A percentile compares a stretch with the other conserved stretches of the same genome.
Conservation (phyloP, 2,329 filamentous ascomycete genomes). For the Neospermospora avenae region DNA sequence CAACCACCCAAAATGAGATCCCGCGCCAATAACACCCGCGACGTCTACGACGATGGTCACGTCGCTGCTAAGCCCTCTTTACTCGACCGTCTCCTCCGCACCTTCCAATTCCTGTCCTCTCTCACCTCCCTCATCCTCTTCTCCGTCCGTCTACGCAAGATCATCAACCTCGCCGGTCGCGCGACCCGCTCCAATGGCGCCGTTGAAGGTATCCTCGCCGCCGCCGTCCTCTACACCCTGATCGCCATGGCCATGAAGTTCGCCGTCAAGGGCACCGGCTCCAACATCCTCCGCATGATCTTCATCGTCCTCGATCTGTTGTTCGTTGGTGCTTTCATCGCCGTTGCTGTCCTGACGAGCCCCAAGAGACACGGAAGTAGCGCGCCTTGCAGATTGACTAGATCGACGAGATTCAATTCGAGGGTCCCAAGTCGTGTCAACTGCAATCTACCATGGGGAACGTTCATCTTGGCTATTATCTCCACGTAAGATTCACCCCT, state of each 20-base stretch:
- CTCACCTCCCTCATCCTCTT: slow-evolving; percentile 43
- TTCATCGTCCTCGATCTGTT: slow-evolving; percentile 40
- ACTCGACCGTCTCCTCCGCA: slow-evolving; percentile 12
- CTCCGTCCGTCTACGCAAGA: slow-evolving; percentile 40
- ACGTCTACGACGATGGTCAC: not conserved
- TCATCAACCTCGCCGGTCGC: slow-evolving; percentile 38
- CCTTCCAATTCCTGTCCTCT: slow-evolving; percentile 43
- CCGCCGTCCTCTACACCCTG: slow-evolving; percentile 43
- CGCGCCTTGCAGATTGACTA: slow-evolving; percentile 32
- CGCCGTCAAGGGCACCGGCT: slow-evolving; percentile 34
- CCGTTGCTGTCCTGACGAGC: slow-evolving; percentile 40
- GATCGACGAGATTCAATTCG: slow-evolving; percentile 24
- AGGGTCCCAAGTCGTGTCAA: slow-evolving; percentile 23
- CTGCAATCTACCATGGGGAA: slow-evolving; percentile 42
- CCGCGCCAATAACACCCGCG: not conserved
- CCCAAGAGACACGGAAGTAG: slow-evolving; percentile 37
- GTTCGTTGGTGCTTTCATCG: slow-evolving; percentile 43
- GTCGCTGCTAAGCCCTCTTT: slow-evolving; percentile 4
- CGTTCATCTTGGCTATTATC: slow-evolving; percentile 43
- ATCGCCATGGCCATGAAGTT: slow-evolving; percentile 37
- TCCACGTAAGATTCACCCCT: slow-evolving; percentile 40
- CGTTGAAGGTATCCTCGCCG: slow-evolving; percentile 44
- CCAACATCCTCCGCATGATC: slow-evolving; percentile 38
- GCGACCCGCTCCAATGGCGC: slow-evolving; percentile 38
- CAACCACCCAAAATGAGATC: not conserved